Conservation (phyloP, 1,139 yeast genomes). For the Kodamaea plutei region DNA sequence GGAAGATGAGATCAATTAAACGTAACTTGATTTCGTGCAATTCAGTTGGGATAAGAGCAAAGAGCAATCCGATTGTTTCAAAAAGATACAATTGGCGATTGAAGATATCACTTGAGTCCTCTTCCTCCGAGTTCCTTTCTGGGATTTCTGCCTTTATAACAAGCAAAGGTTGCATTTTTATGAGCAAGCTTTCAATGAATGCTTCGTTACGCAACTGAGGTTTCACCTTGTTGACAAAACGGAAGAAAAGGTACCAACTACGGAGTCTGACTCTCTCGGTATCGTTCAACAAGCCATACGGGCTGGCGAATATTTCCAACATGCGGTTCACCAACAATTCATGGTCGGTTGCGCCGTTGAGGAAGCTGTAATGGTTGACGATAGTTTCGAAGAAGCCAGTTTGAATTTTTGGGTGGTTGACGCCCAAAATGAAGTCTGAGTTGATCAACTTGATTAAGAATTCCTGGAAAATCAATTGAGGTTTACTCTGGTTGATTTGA, state of each 20-base stretch:
- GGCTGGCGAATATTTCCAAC: slow-evolving; percentile 73
- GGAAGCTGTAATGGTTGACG: slow-evolving; percentile 70
- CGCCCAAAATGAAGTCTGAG: slow-evolving; percentile 45
- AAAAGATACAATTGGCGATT: slow-evolving; percentile 78
- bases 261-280: slow-evolving; percentile 73
- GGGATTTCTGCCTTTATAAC: slow-evolving; percentile 57
- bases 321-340: slow-evolving; percentile 57
- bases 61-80: slow-evolving; percentile 72
- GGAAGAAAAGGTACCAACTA: slow-evolving; percentile 85
- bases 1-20: slow-evolving; percentile 60
- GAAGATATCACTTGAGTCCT: slow-evolving; percentile 60
- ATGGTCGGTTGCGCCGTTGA: slow-evolving; percentile 45
- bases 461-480: slow-evolving; percentile 55
- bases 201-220: slow-evolving; percentile 47
- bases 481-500: slow-evolving; percentile 58
- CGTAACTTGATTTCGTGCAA: slow-evolving; percentile 33
- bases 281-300: slow-evolving; percentile 73
- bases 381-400: slow-evolving; percentile 78
- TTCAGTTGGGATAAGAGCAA: slow-evolving; percentile 44
- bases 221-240: slow-evolving; percentile 75
- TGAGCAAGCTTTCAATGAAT: slow-evolving; percentile 35
- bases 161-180: slow-evolving; percentile 47
- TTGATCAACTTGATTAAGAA: slow-evolving; percentile 63
- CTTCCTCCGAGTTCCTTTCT: slow-evolving; percentile 53
- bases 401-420: slow-evolving; percentile 76